Evolutionary conservation across 352 stramenopile genomes (phyloP).

Genomic region (Aphanomyces euteiches): DNA sequence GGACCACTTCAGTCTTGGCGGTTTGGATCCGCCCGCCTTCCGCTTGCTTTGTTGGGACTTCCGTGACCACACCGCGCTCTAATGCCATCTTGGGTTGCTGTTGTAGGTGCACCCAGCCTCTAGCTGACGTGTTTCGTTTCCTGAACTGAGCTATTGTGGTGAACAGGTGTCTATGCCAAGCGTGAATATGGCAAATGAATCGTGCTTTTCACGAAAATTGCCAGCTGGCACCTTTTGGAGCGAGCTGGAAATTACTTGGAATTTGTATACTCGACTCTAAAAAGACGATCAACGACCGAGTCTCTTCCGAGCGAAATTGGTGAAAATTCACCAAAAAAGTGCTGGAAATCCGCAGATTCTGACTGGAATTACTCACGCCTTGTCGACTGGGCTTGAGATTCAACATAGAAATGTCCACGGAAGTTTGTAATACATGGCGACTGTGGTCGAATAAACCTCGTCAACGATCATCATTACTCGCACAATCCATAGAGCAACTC

Average conservation of each 20-base stretch:
- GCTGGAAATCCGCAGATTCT: background rate
- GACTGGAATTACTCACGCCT: no score
- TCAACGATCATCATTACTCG: no score
- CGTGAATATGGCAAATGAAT: background rate
- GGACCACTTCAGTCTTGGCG: background rate
- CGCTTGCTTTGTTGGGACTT: background rate
- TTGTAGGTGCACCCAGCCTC: background rate
- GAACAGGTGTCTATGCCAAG: background rate
- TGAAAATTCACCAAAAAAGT: conserved; percentile 2
- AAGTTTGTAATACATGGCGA: no score
- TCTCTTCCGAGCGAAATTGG: background rate
- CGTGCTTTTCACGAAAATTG: background rate
- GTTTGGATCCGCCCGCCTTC: background rate
- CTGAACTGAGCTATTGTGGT: conserved; percentile 18
- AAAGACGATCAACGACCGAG: conserved; percentile 6
- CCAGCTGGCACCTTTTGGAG: background rate
- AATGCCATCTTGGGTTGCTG: conserved; percentile 2
- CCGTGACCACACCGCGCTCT: background rate
- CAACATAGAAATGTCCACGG: no score
- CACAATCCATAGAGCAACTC: no score
- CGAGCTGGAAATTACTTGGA: background rate
- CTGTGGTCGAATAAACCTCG: no score
- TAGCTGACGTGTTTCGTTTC: conserved; percentile 7
- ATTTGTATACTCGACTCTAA: background rate
- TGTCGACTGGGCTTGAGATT: no score